Evolutionary conservation across 2,329 filamentous ascomycete species (phyloP).

Genomic region (Ploettnerulaceae sp.): DNA sequence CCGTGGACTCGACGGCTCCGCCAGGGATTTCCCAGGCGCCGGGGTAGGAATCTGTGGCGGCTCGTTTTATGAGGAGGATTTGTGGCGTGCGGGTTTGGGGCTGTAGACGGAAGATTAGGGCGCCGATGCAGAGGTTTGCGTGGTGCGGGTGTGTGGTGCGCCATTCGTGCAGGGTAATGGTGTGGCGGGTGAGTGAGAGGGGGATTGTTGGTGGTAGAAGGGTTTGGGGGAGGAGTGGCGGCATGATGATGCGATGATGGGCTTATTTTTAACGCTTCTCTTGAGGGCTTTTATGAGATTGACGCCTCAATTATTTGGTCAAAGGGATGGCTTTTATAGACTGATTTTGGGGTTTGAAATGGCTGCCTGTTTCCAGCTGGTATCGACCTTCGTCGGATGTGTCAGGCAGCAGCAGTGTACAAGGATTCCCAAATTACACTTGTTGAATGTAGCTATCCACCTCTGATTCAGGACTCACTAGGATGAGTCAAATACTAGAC

Average conservation of each 20-base stretch:
- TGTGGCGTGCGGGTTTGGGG: neutral
- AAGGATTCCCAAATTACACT: neutral
- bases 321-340: too few relatives aligned
- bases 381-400: neutral
- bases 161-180: neutral
- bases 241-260: too few relatives aligned
- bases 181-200: neutral
- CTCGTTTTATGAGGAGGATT: slow-evolving; percentile 15
- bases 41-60: slow-evolving; percentile 28
- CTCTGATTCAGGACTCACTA: too few relatives aligned
- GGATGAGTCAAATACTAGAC: too few relatives aligned
- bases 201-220: neutral
- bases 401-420: neutral
- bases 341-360: neutral
- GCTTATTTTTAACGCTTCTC: too few relatives aligned
- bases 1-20: slow-evolving; percentile 42
- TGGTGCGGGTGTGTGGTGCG: neutral
- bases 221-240: neutral
- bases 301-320: too few relatives aligned
- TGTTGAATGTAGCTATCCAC: neutral
- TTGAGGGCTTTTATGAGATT: too few relatives aligned
- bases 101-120: slow-evolving; percentile 1
- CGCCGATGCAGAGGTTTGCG: neutral
- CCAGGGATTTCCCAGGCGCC: slow-evolving; percentile 46
- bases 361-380: neutral